phyloP scores from a whole-genome alignment of 306 rosid species.

The Elaeagnus macrophylla region DNA sequence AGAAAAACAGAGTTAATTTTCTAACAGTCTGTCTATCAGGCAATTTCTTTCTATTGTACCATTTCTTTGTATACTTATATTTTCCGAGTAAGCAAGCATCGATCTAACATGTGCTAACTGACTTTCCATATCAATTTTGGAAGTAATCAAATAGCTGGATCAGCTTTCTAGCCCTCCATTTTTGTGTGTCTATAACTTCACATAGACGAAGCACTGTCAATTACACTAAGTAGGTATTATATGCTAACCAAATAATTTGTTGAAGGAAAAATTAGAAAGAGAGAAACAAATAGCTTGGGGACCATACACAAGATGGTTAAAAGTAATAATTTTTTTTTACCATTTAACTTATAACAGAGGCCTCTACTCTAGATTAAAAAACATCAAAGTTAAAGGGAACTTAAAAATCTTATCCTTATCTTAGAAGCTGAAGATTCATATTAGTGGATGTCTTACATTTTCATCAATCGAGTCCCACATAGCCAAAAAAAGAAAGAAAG shows the following conservation, averaged over 20 bases:
- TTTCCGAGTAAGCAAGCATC: neutral
- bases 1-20: conserved; percentile 15
- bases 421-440: neutral
- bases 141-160: neutral
- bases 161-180: neutral
- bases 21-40: conserved; percentile 23
- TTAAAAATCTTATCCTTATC: conserved; percentile 17
- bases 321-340: neutral
- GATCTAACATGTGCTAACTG: conserved; percentile 9
- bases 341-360: neutral
- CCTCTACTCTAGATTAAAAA: neutral
- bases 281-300: no score
- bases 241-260: no score
- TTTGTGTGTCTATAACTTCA: conserved; percentile 1
- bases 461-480: no score
- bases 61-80: neutral
- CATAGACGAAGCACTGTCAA: neutral
- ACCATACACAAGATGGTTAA: no score
- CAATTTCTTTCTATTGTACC: neutral
- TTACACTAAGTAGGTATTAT: no score
- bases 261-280: no score
- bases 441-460: neutral
- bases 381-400: neutral
- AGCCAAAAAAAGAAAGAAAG: fast-evolving
- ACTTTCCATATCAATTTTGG: neutral